These are phyloP conservation scores for Emergomyces orientalis DNA, from an alignment of 2,329 filamentous ascomycete genomes.

Conservation along the genomic window DNA sequence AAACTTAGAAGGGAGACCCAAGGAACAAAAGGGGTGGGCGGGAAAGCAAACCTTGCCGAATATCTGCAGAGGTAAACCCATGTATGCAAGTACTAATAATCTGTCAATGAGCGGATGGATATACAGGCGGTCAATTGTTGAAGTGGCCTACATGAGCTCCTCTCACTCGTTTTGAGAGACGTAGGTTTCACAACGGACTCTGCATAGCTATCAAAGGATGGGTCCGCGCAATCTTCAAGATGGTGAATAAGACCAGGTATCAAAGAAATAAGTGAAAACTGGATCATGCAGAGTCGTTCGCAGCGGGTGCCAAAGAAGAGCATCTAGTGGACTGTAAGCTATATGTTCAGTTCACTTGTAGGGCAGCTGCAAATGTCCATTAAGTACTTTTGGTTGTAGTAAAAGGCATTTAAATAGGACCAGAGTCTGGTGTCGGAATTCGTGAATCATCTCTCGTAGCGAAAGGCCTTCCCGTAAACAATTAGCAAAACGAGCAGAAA, in stretches of 20 bases:
- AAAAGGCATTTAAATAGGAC: slow-evolving; percentile 90
- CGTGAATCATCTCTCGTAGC: slow-evolving; percentile 79
- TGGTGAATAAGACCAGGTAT: slow-evolving; percentile 87
- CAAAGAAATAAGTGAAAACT: slow-evolving; percentile 90
- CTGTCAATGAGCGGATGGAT: slow-evolving; percentile 20
- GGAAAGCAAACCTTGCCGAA: slow-evolving; percentile 64
- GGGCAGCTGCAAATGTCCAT: background rate
- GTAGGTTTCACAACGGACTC: slow-evolving; percentile 66
- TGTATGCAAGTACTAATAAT: slow-evolving; percentile 65
- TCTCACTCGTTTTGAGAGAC: slow-evolving; percentile 82
- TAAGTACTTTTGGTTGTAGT: slow-evolving; percentile 76
- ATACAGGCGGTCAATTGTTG: background rate
- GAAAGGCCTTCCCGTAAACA: slow-evolving; percentile 48
- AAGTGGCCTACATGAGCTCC: slow-evolving; percentile 54
- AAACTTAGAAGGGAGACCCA: slow-evolving; percentile 46
- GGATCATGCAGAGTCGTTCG: slow-evolving; percentile 93
- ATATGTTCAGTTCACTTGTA: background rate
- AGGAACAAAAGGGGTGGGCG: background rate
- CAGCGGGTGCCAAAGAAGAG: slow-evolving; percentile 97
- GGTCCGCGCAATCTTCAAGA: slow-evolving; percentile 90
- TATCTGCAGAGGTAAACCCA: slow-evolving; percentile 88
- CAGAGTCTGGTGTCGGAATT: slow-evolving; percentile 90
- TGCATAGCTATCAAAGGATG: slow-evolving; percentile 79
- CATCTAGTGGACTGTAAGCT: slow-evolving; percentile 53
- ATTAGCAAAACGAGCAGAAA: slow-evolving; percentile 4